phyloP scores from a whole-genome alignment of 768 basidiomycete genomes.

The Boletus subcaerulescens region DNA sequence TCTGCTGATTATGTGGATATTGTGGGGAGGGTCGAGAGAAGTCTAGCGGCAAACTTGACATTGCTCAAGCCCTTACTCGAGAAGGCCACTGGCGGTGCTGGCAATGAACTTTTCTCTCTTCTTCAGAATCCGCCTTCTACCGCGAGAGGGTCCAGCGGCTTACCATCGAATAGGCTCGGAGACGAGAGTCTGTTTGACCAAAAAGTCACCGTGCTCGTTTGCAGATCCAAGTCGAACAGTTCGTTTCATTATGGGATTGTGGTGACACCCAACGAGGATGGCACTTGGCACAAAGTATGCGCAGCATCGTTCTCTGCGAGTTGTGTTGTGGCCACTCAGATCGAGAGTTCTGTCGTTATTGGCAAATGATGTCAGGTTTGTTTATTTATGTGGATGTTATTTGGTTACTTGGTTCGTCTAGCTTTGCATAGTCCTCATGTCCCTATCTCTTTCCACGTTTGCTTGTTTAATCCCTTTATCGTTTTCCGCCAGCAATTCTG shows the following conservation, averaged over 20 bases:
- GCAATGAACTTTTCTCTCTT: background rate
- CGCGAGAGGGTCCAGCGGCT: background rate
- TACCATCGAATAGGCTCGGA: conserved; percentile 7
- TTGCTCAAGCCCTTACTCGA: background rate
- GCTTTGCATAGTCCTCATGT: no score
- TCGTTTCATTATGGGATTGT: conserved; percentile 10
- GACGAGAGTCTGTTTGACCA: conserved; percentile 5
- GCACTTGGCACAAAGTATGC: conserved; percentile 12
- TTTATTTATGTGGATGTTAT: no score
- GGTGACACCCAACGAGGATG: background rate
- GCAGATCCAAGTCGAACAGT: conserved; percentile 7
- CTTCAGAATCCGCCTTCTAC: background rate
- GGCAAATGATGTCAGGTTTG: background rate
- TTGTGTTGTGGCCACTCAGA: no score
- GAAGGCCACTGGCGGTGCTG: background rate
- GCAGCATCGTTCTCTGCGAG: conserved; percentile 4
- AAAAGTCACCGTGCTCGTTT: conserved; percentile 1
- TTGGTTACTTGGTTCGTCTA: no score
- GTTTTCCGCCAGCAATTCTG: no score
- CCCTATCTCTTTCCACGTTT: no score
- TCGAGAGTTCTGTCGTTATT: conserved; percentile 1
- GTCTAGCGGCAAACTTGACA: background rate
- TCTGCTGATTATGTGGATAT: background rate
- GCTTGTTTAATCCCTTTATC: no score
- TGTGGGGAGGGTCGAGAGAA: conserved; percentile 4